Conservation (phyloP, 2,329 filamentous ascomycete species). For the Talaromyces marneffei region DNA sequence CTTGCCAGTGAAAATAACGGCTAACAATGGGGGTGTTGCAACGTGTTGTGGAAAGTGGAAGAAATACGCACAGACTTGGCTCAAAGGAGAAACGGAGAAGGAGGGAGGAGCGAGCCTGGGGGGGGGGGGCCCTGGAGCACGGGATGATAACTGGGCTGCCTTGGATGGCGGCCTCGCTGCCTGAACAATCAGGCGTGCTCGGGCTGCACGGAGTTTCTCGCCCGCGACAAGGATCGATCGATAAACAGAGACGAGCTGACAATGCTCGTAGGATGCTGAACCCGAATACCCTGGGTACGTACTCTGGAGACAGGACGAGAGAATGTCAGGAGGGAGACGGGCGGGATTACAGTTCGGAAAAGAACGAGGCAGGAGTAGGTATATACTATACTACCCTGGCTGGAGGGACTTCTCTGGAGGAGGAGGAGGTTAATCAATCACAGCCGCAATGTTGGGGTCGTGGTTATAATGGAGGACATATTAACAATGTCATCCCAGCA, state of each 20-base stretch:
- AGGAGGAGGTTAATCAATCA: no score
- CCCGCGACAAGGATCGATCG: not conserved
- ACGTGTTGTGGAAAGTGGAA: not conserved
- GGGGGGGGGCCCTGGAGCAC: no score
- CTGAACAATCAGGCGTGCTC: not conserved
- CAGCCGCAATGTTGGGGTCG: not conserved
- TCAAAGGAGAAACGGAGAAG: not conserved
- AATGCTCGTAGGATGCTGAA: no score
- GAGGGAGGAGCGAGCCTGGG: no score
- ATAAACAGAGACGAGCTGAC: not conserved
- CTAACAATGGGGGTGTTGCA: not conserved
- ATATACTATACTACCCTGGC: no score
- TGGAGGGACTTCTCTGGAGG: no score
- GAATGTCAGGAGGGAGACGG: not conserved
- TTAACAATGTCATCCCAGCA: not conserved
- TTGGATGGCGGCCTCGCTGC: not conserved
- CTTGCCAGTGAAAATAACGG: not conserved
- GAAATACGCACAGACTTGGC: not conserved
- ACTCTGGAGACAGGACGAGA: not conserved
- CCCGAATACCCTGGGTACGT: no score
- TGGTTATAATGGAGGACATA: not conserved
- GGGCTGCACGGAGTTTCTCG: not conserved
- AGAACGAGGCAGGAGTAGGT: no score
- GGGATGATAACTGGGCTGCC: no score
- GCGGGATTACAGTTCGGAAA: not conserved